These are phyloP conservation scores for Rutstroemia sp. DNA, from an alignment of 2,329 filamentous ascomycete species.

Conservation along the genomic window DNA sequence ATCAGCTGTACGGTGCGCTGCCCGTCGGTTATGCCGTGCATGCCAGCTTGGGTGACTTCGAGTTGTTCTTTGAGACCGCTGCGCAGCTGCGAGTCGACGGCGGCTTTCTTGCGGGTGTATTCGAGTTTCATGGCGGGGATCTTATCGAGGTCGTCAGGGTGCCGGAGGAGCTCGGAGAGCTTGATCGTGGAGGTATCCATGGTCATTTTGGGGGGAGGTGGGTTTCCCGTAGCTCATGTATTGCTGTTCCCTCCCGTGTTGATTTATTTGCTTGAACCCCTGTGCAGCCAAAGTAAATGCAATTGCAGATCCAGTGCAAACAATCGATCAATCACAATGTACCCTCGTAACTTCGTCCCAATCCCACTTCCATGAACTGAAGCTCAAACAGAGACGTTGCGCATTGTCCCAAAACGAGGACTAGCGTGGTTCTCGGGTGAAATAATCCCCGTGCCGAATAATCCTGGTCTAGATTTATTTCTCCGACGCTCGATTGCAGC, in stretches of 20 bases:
- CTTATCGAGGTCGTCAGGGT: constrained; percentile 96
- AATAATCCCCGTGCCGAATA: constrained; percentile 2
- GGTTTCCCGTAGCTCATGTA: not conserved
- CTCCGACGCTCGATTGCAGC: not conserved
- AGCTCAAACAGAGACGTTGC: not conserved
- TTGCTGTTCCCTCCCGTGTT: too few species aligned
- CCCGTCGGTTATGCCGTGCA: constrained; percentile 80
- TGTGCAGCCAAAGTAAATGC: not conserved
- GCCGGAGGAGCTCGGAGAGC: constrained; percentile 86
- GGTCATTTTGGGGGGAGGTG: constrained; percentile 15
- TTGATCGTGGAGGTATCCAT: constrained; percentile 41
- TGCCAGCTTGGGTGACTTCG: constrained; percentile 87
- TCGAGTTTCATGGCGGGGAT: constrained; percentile 83
- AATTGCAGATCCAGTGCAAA: not conserved
- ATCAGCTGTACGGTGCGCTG: constrained; percentile 88
- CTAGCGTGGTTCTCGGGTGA: not conserved
- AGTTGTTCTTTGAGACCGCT: constrained; percentile 86
- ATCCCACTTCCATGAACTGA: not conserved
- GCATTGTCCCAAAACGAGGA: constrained; percentile 1
- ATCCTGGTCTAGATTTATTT: constrained; percentile 7
- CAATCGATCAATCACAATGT: not conserved
- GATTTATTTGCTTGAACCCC: too few species aligned
- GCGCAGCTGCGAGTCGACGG: constrained; percentile 84
- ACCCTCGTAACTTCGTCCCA: not conserved
- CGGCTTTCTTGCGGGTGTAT: constrained; percentile 88